Percentiles rank a stretch among this genome's conserved stretches.
These are phyloP conservation scores for Tylopilus balloui DNA, from an alignment of 768 basidiomycete species.

Conservation along the genomic window DNA sequence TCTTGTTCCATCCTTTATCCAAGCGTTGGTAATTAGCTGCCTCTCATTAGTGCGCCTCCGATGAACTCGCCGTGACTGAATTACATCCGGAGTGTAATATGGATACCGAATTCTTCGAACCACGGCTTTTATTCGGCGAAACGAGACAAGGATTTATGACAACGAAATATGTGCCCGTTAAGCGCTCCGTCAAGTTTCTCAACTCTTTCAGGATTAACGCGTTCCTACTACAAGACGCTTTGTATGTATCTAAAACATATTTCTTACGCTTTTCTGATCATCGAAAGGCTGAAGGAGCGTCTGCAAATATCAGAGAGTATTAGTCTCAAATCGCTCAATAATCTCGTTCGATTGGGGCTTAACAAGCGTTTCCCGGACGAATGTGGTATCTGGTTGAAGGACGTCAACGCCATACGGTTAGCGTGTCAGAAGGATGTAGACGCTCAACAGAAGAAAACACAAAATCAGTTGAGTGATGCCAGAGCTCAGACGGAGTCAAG, in stretches of 20 bases:
- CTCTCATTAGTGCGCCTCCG: slow-evolving; percentile 13
- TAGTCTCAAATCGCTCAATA: slow-evolving; percentile 22
- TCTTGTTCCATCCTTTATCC: not conserved
- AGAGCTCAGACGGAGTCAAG: slow-evolving; percentile 13
- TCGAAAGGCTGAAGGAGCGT: slow-evolving; percentile 22
- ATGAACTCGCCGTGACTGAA: slow-evolving; percentile 15
- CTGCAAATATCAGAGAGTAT: slow-evolving; percentile 26
- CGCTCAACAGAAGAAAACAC: slow-evolving; percentile 11
- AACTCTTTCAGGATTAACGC: slow-evolving; percentile 6
- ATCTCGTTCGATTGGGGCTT: slow-evolving; percentile 31
- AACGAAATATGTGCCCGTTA: slow-evolving; percentile 22
- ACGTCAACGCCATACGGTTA: slow-evolving; percentile 9
- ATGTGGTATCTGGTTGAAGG: slow-evolving; percentile 23
- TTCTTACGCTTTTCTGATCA: not conserved
- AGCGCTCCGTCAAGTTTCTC: slow-evolving; percentile 7
- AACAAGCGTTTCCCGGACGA: slow-evolving; percentile 25
- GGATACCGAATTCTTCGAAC: slow-evolving; percentile 24
- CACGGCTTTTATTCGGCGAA: slow-evolving; percentile 38
- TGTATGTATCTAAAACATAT: slow-evolving; percentile 15
- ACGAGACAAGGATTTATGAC: slow-evolving; percentile 40
- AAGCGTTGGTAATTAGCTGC: not conserved
- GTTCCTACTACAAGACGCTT: slow-evolving; percentile 19
- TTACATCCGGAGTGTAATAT: slow-evolving; percentile 20
- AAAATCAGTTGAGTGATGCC: slow-evolving; percentile 10
- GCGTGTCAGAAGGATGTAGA: not conserved